Conservation (phyloP, 2,329 filamentous ascomycete genomes). For the Nigrospora osmanthi region DNA sequence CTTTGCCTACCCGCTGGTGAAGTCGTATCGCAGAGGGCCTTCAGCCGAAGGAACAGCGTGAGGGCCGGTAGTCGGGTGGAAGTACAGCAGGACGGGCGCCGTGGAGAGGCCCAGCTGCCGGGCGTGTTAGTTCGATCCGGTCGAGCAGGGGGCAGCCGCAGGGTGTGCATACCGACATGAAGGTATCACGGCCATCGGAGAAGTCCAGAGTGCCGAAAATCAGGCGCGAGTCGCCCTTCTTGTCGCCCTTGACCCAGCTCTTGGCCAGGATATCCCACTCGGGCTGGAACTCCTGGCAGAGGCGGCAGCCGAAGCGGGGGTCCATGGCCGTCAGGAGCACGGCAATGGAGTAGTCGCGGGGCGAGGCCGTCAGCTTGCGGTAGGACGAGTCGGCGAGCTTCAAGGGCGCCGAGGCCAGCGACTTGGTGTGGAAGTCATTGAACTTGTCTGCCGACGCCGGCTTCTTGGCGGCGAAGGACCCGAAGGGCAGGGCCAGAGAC, state of each 20-base stretch:
- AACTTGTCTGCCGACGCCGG: slow-evolving; percentile 53
- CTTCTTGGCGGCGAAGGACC: slow-evolving; percentile 56
- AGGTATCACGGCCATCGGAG: slow-evolving; percentile 70
- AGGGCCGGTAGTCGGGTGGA: slow-evolving; percentile 76
- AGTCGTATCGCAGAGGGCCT: slow-evolving; percentile 76
- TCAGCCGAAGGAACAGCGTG: slow-evolving; percentile 63
- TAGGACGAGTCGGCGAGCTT: slow-evolving; percentile 74
- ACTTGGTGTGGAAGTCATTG: slow-evolving; percentile 60
- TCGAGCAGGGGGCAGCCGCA: neutral
- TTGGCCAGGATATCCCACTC: slow-evolving; percentile 85
- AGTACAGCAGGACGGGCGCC: slow-evolving; percentile 81
- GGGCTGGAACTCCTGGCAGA: slow-evolving; percentile 87
- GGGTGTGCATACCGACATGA: slow-evolving; percentile 63
- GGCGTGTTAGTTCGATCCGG: neutral
- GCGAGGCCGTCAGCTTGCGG: slow-evolving; percentile 63
- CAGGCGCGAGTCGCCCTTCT: slow-evolving; percentile 61
- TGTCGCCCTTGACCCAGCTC: slow-evolving; percentile 84
- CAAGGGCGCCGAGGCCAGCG: slow-evolving; percentile 57
- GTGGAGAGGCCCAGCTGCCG: slow-evolving; percentile 83
- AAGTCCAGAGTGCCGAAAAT: slow-evolving; percentile 88
- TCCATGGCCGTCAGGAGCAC: slow-evolving; percentile 86
- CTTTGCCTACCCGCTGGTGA: slow-evolving; percentile 61
- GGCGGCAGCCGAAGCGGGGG: slow-evolving; percentile 69
- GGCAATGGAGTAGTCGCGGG: slow-evolving; percentile 76
- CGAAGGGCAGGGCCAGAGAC: slow-evolving; percentile 52